These are phyloP conservation scores for Smallanthus sonchifolius DNA, from an alignment of 129 eudicot genomes.

Conservation along the genomic window DNA sequence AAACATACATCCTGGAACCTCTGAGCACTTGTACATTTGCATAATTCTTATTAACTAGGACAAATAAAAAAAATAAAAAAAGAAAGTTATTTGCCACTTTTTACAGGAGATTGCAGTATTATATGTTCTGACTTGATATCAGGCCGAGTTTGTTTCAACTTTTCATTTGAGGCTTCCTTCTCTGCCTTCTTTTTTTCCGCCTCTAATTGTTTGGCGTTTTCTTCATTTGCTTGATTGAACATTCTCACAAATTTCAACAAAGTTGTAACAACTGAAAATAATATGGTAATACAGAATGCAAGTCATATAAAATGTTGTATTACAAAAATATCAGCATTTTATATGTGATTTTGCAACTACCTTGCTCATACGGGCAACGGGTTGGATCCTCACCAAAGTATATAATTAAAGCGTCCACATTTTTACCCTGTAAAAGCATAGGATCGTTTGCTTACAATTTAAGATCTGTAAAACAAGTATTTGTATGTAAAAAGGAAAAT, in stretches of 20 bases:
- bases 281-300: background rate
- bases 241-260: slow-evolving; percentile 63
- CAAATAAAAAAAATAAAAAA: background rate
- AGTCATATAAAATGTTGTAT: background rate
- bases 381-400: slow-evolving; percentile 97
- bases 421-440: slow-evolving; percentile 57
- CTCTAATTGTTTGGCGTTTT: slow-evolving; percentile 74
- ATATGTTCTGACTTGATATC: slow-evolving; percentile 24
- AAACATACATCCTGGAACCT: slow-evolving; percentile 11
- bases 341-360: slow-evolving; percentile 26
- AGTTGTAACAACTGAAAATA: slow-evolving; percentile 59
- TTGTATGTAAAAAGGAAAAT: background rate
- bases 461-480: background rate
- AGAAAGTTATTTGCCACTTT: slow-evolving; percentile 22
- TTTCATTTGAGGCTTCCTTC: slow-evolving; percentile 55
- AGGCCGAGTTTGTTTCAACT: slow-evolving; percentile 31
- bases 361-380: slow-evolving; percentile 87
- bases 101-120: slow-evolving; percentile 18
- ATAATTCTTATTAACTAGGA: background rate
- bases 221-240: slow-evolving; percentile 73
- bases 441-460: background rate
- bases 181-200: slow-evolving; percentile 70
- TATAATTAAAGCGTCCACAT: slow-evolving; percentile 71
- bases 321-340: background rate
- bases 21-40: background rate